Percentiles rank a stretch among this genome's conserved stretches.
Evolutionary conservation across 176 grass and related monocot species (phyloP).

Genomic region (Metroxylon sagu): DNA sequence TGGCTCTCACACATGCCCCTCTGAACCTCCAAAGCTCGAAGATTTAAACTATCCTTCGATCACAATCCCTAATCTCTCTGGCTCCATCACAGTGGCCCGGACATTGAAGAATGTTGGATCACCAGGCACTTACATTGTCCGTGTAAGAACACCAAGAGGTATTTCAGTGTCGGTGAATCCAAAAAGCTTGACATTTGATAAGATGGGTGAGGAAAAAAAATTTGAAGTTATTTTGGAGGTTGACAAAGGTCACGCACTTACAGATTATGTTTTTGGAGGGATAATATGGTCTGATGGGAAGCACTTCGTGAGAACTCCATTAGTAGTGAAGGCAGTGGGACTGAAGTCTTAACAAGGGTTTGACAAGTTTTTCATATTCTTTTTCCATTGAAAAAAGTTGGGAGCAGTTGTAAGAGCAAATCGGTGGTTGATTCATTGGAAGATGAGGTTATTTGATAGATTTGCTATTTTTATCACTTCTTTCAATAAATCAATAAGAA

Average conservation of each 20-base stretch:
- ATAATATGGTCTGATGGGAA: conserved; percentile 51
- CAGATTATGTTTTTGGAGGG: conserved; percentile 35
- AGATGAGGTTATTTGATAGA: too few species aligned
- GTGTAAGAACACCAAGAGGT: conserved; percentile 32
- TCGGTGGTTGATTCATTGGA: too few species aligned
- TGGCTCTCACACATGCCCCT: conserved; percentile 34
- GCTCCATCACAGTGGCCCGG: conserved; percentile 14
- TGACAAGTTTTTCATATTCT: too few species aligned
- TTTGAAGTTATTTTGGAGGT: conserved; percentile 37
- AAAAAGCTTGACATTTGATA: conserved; percentile 16
- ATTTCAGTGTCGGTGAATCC: conserved; percentile 49
- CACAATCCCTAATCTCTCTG: conserved; percentile 24
- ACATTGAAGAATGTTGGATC: conserved; percentile 43
- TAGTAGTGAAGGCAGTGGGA: not conserved
- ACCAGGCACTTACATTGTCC: conserved; percentile 32
- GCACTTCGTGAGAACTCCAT: conserved; percentile 15
- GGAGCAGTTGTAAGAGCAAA: too few species aligned
- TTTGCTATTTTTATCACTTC: too few species aligned
- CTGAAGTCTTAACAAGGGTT: too few species aligned
- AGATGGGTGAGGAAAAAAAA: conserved; percentile 44
- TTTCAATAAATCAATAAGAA: too few species aligned
- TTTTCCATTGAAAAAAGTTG: too few species aligned
- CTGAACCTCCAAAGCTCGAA: not conserved
- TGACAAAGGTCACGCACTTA: not conserved
- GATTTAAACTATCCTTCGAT: conserved; percentile 74